A percentile compares a stretch with the other conserved stretches of the same genome.
Evolutionary conservation across 1,284 basidiomycete genomes (phyloP).

Genomic region (Wallemia mellicola): DNA sequence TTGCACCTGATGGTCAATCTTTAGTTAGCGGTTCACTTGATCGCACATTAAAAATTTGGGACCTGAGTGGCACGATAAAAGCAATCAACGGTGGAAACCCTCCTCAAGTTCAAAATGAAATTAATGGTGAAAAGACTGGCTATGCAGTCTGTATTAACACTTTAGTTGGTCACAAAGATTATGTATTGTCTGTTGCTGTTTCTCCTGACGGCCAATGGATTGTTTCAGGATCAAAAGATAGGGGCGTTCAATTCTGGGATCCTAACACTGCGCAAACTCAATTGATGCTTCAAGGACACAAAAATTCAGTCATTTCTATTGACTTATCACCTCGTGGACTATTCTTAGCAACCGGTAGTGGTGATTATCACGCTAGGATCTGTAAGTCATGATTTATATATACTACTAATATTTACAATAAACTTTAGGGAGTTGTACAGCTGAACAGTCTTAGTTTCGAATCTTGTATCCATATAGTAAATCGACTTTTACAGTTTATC

Average conservation of each 20-base stretch:
- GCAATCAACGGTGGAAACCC: not conserved
- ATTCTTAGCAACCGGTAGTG: conserved; percentile 53
- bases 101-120: not conserved
- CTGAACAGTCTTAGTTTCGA: not conserved
- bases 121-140: conserved; percentile 20
- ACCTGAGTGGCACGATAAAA: conserved; percentile 19
- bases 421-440: not conserved
- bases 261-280: conserved; percentile 39
- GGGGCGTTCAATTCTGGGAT: conserved; percentile 70
- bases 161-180: conserved; percentile 22
- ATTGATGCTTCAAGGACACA: conserved; percentile 63
- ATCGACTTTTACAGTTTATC: no score
- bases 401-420: not conserved
- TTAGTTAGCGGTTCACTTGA: conserved; percentile 59
- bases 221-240: conserved; percentile 68
- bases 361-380: conserved; percentile 53
- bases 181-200: conserved; percentile 46
- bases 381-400: conserved; percentile 22
- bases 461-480: no score
- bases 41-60: conserved; percentile 66
- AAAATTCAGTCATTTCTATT: conserved; percentile 67
- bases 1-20: conserved; percentile 34
- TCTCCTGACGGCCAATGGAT: conserved; percentile 63
- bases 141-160: conserved; percentile 33
- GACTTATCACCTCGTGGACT: conserved; percentile 43